Base-by-base conservation (phyloP, 148 eudicot genomes). In the Drosera capensis region DNA sequence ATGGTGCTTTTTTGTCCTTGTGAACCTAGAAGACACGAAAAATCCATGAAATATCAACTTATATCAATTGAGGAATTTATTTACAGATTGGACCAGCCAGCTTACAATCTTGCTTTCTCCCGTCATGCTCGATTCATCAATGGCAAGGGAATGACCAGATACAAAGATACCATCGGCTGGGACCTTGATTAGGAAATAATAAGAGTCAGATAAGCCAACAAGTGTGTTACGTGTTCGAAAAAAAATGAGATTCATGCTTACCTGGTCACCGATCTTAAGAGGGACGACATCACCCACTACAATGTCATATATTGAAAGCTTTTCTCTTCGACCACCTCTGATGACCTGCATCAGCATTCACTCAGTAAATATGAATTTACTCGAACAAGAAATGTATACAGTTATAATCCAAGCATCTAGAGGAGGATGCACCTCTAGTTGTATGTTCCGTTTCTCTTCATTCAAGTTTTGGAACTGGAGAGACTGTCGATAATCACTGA, bases 91-190 rank as follows among this genome's bases (percentile, higher is more conserved):
- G 42, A 59, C 59, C 37, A 63, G 58, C 46, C 47, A 55, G 65
- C 94, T 82, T 72, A 86, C 96, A 61, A 71, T 79, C 72, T 79
- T 82, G 86, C 94, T 87, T 66, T 87, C 96, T 49, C 96, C 96
- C 12, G 96, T 87, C 96, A 87, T 87, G 73, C 96, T 87, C 12
- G 96, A 87, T 72, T 87, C 96, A 59, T 87, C 96, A 36, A 87
- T 72, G 31, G 86, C 68, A 49, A 87, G 76, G 50, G 82, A 68
- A 60, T 87, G 94, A 40, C 94, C 80, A 59, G 77, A 60, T 44
- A 74, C 55, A 29, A 87, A 51, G 46, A 87, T 23, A 26, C 96
- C 96, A 63, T 87, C 96, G 5, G 96, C 96, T 52, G 94, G 96
- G 48, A 87, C 86, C 85, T 80, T 52, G 42, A 29, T 30, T 43